Evolutionary conservation across 2,329 filamentous ascomycete species (phyloP), one percentile per base, ranked within the genome.

Genomic region (Taxawa tesnikishii): DNA sequence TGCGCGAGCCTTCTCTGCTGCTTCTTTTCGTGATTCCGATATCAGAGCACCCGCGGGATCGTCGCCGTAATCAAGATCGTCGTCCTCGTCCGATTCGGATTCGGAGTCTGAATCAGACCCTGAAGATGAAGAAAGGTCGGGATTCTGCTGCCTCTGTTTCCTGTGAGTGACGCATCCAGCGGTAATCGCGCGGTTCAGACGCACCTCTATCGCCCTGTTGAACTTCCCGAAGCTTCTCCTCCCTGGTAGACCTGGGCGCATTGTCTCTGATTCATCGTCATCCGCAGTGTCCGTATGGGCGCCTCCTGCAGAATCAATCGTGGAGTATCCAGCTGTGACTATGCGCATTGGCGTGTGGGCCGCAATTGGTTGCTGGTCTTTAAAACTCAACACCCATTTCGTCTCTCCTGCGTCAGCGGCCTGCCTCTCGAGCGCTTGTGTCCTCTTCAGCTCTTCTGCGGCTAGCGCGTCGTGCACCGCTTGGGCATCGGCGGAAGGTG

Each of bases 381-480:
- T 59, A 32, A 73, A 66, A 38, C 73, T 75, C 34, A 87, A 59
- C 12, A 82, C 77, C 82, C 82, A 88, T 50, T 77, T 75, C 12
- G 78, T 79, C 52, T 87, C 82, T 32, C 76, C 74, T 26, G 70
- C 58, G 40, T 72, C 67, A 12, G 69, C 66, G 6, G 73, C 72
- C 38, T 75, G 72, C 44, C 68, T 69, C 38, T 76, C 70, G 9
- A 83, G 37, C 10, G 55, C 58, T 31, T 56, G 52, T 13, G 30
- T 33, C 6, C 73, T 68, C 45, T 75, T 78, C 31, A 67, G 65
- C 51, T 84, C 79, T 46, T 82, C 76, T 19, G 73, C 70, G 5
- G 73, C 71, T 10, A 80, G 52, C 2, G 78, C 76, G 3, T 70
- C 72, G 46, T 75, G 64, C 27, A 83, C 64, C 2, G 73, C 67